phyloP scores from a whole-genome alignment of 345 rosid species.

The Salix caprea region DNA sequence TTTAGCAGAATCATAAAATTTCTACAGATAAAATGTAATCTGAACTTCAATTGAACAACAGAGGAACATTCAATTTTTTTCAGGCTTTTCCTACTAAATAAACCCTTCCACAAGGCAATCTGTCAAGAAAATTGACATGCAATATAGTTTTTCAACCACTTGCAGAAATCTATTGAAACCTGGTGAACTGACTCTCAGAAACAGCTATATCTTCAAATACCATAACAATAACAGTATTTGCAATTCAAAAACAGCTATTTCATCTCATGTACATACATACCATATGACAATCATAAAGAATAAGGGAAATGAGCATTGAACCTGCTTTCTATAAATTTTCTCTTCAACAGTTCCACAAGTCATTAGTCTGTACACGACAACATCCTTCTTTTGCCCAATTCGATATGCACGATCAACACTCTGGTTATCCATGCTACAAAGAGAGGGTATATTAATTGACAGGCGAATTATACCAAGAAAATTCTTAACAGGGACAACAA shows the following conservation, averaged over 20 bases:
- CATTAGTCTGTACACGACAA: slow-evolving; percentile 87
- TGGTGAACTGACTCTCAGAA: background rate
- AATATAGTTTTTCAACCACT: background rate
- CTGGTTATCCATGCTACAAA: slow-evolving; percentile 86
- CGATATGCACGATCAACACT: slow-evolving; percentile 99
- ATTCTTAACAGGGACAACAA: background rate
- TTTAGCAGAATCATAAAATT: too few relatives aligned
- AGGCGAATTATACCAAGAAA: background rate
- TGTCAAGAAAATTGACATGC: background rate
- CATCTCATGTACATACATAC: background rate
- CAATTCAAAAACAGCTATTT: background rate
- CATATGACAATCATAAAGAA: background rate
- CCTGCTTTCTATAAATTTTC: slow-evolving; percentile 97
- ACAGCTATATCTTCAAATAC: background rate
- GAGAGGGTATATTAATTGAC: background rate
- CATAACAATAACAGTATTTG: background rate
- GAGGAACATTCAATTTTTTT: background rate
- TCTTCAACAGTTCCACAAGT: slow-evolving; percentile 98
- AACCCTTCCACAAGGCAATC: too few relatives aligned
- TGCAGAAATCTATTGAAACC: background rate
- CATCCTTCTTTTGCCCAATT: slow-evolving; percentile 94
- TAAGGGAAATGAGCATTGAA: slow-evolving; percentile 12
- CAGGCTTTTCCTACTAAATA: too few relatives aligned
- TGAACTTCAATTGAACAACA: background rate
- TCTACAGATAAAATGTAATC: background rate